Percentiles rank a stretch among this genome's conserved stretches.
Evolutionary conservation across 2,329 filamentous ascomycete species (phyloP).

Genomic region (Metarhizium humberi): DNA sequence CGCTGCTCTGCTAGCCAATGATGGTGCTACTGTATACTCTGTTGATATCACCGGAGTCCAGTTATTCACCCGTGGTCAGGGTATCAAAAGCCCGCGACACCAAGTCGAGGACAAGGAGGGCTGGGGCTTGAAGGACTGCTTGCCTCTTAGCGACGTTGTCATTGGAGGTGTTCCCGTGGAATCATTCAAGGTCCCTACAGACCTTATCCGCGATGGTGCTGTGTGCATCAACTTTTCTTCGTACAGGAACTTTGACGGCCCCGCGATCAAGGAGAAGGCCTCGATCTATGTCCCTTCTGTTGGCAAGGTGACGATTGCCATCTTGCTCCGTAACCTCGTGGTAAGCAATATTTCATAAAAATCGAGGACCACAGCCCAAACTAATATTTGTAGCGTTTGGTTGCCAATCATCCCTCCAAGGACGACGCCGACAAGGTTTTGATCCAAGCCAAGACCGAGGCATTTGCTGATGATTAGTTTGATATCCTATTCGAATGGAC

Average conservation of each 20-base stretch:
- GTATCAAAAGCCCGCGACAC: constrained; percentile 76
- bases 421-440: constrained; percentile 24
- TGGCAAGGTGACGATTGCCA: constrained; percentile 93
- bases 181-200: constrained; percentile 79
- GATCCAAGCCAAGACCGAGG: constrained; percentile 31
- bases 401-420: constrained; percentile 38
- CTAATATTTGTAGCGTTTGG: constrained; percentile 34
- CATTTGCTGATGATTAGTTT: constrained; percentile 28
- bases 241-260: constrained; percentile 80
- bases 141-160: constrained; percentile 85
- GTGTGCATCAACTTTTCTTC: constrained; percentile 99
- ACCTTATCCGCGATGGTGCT: constrained; percentile 76
- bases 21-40: constrained; percentile 90
- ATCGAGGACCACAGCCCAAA: neutral
- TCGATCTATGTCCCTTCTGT: constrained; percentile 96
- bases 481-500: neutral
- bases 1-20: constrained; percentile 88
- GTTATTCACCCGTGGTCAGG: constrained; percentile 81
- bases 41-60: constrained; percentile 90
- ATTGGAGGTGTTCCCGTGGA: constrained; percentile 88
- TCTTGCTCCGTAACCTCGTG: constrained; percentile 80
- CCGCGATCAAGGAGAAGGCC: constrained; percentile 87
- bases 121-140: constrained; percentile 69
- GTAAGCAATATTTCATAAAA: constrained; percentile 39
- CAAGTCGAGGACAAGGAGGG: constrained; percentile 77